Evolutionary conservation across 2,329 filamentous ascomycete genomes (phyloP).

Genomic region (Trichoderma arundinaceum): DNA sequence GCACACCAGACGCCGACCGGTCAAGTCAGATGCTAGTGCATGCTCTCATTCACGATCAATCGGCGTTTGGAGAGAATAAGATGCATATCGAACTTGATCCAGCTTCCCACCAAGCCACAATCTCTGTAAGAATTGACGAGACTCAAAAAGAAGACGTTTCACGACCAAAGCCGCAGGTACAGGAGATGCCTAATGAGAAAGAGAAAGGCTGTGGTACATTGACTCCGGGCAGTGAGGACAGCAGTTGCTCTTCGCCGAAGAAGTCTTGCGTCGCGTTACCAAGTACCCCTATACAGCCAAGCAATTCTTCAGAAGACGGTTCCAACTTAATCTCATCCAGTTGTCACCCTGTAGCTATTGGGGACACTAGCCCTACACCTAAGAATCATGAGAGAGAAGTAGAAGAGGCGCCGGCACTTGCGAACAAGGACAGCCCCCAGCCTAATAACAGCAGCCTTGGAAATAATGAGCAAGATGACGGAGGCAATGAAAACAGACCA

Average conservation of each 20-base stretch:
- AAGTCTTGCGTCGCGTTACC: conserved; percentile 34
- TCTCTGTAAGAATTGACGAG: neutral
- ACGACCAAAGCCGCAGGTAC: conserved; percentile 42
- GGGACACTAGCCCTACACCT: neutral
- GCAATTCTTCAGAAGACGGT: neutral
- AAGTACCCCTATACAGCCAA: conserved; percentile 23
- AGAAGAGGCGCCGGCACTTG: no score
- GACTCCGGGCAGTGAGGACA: conserved; percentile 31
- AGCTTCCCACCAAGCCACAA: neutral
- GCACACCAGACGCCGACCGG: neutral
- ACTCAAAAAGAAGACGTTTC: conserved; percentile 20
- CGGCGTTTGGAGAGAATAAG: neutral
- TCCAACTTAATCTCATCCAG: neutral
- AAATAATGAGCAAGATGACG: no score
- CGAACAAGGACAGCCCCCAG: neutral
- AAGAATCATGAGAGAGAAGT: neutral
- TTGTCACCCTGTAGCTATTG: neutral
- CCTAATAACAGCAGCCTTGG: neutral
- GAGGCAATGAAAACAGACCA: neutral
- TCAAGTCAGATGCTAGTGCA: neutral
- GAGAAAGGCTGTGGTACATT: neutral
- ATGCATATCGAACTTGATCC: neutral
- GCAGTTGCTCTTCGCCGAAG: conserved; percentile 26
- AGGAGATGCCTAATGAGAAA: conserved; percentile 37
- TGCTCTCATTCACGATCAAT: neutral